Percentiles rank a stretch among this genome's conserved stretches.
Conservation (phyloP, 352 stramenopile species). For the Phytophthora vignae region DNA sequence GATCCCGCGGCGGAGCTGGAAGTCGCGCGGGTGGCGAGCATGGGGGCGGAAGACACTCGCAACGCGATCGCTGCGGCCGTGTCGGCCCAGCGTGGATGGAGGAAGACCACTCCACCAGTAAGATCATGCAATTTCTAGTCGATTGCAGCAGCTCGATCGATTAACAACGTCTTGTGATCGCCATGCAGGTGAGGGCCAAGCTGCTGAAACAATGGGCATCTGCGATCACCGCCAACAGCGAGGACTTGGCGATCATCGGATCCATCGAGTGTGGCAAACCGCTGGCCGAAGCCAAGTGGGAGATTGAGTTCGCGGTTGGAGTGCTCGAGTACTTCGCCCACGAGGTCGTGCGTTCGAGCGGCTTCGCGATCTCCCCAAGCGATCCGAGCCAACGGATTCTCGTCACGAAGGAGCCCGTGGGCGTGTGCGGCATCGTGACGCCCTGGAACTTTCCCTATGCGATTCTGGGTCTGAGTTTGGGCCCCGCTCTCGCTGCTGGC, state of each 20-base stretch:
- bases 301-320: slow-evolving; percentile 92
- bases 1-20: slow-evolving; percentile 79
- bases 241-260: slow-evolving; percentile 91
- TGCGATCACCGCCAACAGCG: slow-evolving; percentile 61
- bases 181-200: slow-evolving; percentile 46
- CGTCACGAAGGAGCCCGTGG: slow-evolving; percentile 91
- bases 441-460: slow-evolving; percentile 99
- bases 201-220: slow-evolving; percentile 78
- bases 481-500: slow-evolving; percentile 90
- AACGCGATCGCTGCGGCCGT: slow-evolving; percentile 73
- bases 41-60: slow-evolving; percentile 61
- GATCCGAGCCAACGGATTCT: slow-evolving; percentile 65
- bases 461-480: slow-evolving; percentile 97
- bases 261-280: slow-evolving; percentile 97
- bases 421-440: slow-evolving; percentile 94
- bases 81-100: slow-evolving; percentile 66
- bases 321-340: slow-evolving; percentile 97
- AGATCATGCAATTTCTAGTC: slow-evolving; percentile 1
- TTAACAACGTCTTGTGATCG: background rate
- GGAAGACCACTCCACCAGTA: slow-evolving; percentile 69
- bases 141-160: background rate
- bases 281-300: slow-evolving; percentile 91
- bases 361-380: slow-evolving; percentile 78
- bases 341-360: slow-evolving; percentile 88
- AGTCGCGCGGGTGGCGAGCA: slow-evolving; percentile 65